Conservation (phyloP, 805 yeast genomes). For the Starmerella powellii region DNA sequence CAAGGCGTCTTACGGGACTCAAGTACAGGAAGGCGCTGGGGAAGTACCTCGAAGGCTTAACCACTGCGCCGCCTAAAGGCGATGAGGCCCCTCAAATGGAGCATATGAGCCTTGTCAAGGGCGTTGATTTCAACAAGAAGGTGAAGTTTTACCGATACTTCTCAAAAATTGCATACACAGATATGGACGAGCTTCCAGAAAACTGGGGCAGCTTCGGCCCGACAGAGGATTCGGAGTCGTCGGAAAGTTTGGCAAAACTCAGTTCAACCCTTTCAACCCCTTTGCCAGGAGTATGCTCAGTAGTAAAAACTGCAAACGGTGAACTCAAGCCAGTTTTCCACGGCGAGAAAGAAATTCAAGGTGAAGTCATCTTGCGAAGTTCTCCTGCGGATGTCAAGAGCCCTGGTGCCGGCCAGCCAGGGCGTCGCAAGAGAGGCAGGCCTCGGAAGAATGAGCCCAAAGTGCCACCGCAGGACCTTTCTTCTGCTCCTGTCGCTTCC, state of each 20-base stretch:
- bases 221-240: not conserved
- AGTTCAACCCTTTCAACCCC: not conserved
- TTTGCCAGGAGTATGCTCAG: conserved; percentile 11
- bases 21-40: conserved; percentile 42
- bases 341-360: conserved; percentile 19
- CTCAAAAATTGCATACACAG: conserved; percentile 34
- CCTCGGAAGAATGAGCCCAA: conserved; percentile 18
- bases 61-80: conserved; percentile 22
- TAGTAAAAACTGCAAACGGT: conserved; percentile 12
- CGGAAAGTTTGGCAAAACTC: conserved; percentile 7
- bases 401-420: not conserved
- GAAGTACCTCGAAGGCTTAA: conserved; percentile 40
- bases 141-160: conserved; percentile 58
- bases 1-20: conserved; percentile 41
- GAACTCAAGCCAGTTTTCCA: conserved; percentile 20
- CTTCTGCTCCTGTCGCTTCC: no score
- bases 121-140: conserved; percentile 64
- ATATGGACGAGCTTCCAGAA: conserved; percentile 25
- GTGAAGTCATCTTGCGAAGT: conserved; percentile 9
- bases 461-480: no score
- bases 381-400: not conserved
- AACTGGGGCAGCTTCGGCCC: conserved; percentile 25
- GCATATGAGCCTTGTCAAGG: conserved; percentile 40
- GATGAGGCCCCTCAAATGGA: conserved; percentile 19
- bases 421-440: conserved; percentile 18